Base-by-base conservation (phyloP, 2,329 filamentous ascomycete species). In the Sodiomyces alkalinus region DNA sequence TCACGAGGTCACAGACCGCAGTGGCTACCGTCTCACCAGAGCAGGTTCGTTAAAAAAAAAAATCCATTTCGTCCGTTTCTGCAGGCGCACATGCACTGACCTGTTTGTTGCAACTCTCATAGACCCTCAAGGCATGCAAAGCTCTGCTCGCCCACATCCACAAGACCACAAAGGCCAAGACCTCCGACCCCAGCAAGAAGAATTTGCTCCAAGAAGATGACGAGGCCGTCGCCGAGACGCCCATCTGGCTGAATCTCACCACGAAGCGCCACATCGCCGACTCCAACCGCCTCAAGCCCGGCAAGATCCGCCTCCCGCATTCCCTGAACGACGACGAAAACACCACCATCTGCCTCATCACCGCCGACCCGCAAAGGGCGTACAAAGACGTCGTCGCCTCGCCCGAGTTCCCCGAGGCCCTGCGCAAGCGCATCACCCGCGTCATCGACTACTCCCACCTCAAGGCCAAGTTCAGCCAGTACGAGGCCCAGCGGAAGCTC, bases 391-490 rank as follows among this genome's bases (percentile, higher is more conserved):
- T 92, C 25, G 67, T 94, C 38, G 31, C 22, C 18, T 20, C 21
- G 20, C 75, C 73, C 28, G 67, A 72, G 17, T 86, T 83, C 58
- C 79, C 79, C 18, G 58, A 62, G 32, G 63, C 65, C 26, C 64
- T 83, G 36, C 62, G 69, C 44, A 66, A 69, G 47, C 70, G 73
- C 41, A 74, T 87, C 46, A 75, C 72, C 28, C 68, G 74, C 39
- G 69, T 98, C 25, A 77, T 96, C 44, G 83, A 85, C 43, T 60
- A 86, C 40, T 66, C 68, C 43, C 92, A 96, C 55, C 64, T 98
- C 37, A 58, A 60, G 47, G 68, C 76, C 42, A 87, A 90, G 60
- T 94, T 80, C 66, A 76, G 80, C 61, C 72, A 80, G 35, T 98
- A 82, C 55, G 90, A 98, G 60, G 74, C 73, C 29, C 75, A 81